These are phyloP conservation scores for Jatropha multifida DNA, from an alignment of 441 rosid genomes.

Conservation along the genomic window DNA sequence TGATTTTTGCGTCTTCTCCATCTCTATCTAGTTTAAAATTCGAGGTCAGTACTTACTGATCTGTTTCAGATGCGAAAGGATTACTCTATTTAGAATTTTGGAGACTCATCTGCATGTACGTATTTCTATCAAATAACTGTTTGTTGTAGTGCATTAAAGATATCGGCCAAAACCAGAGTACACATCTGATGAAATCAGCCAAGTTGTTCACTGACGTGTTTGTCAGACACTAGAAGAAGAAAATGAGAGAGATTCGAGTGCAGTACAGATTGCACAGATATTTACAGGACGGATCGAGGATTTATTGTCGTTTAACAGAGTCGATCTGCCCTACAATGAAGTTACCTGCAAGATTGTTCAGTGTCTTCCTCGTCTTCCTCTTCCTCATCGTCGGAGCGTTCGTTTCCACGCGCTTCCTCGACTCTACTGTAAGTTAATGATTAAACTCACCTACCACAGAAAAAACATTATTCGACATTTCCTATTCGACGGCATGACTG, in stretches of 20 bases:
- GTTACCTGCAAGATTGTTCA: slow-evolving; percentile 30
- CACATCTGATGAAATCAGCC: slow-evolving; percentile 1
- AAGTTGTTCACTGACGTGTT: background rate
- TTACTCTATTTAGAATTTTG: slow-evolving; percentile 19
- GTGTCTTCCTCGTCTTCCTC: slow-evolving; percentile 26
- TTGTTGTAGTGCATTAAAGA: background rate
- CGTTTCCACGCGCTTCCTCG: slow-evolving; percentile 41
- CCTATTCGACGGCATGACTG: background rate
- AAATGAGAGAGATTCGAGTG: slow-evolving; percentile 29
- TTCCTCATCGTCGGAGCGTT: slow-evolving; percentile 51
- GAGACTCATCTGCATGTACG: too few species aligned
- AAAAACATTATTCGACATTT: background rate
- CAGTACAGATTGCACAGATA: slow-evolving; percentile 27
- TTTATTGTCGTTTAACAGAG: slow-evolving; percentile 22
- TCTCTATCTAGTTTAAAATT: slow-evolving; percentile 14
- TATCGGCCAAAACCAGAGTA: background rate
- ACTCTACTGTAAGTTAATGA: slow-evolving; percentile 33
- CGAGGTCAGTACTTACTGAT: slow-evolving; percentile 39
- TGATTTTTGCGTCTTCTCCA: slow-evolving; percentile 16
- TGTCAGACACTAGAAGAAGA: background rate
- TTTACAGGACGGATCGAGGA: slow-evolving; percentile 27
- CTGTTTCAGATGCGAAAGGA: slow-evolving; percentile 54
- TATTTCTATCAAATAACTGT: slow-evolving; percentile 28
- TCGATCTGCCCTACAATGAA: slow-evolving; percentile 24
- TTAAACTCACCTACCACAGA: background rate